phyloP scores from a whole-genome alignment of 2,329 filamentous ascomycete species.

The Septoria petroselini region DNA sequence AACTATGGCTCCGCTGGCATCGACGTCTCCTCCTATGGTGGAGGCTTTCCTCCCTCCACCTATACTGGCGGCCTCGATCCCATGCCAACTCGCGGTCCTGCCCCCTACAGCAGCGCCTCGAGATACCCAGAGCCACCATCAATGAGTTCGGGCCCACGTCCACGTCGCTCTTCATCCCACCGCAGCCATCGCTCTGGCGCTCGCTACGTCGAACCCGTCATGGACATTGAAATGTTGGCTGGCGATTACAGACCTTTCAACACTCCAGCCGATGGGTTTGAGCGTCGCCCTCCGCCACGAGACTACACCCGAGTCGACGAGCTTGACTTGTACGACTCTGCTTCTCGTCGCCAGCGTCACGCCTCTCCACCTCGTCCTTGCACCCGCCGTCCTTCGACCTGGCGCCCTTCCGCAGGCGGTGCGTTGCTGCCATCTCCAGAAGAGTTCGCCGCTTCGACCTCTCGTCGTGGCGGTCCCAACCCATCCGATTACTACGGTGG shows the following conservation, averaged over 20 bases:
- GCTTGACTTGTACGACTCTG: conserved; percentile 2
- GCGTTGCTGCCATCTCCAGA: neutral
- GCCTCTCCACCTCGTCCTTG: neutral
- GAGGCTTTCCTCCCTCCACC: neutral
- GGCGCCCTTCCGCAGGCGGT: neutral
- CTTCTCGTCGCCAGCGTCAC: neutral
- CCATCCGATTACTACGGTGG: neutral
- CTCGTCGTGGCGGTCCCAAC: neutral
- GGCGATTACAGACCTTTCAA: conserved; percentile 5
- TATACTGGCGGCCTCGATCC: neutral
- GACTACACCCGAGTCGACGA: neutral
- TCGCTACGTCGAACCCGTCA: neutral
- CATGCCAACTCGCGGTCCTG: neutral
- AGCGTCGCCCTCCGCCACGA: conserved; percentile 2
- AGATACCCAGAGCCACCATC: neutral
- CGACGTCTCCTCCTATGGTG: conserved; percentile 5
- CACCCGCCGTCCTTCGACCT: too few relatives aligned
- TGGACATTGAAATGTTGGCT: neutral
- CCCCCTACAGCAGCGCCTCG: neutral
- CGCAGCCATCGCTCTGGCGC: neutral
- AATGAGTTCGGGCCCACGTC: neutral
- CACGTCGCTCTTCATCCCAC: conserved; percentile 2
- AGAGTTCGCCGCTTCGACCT: neutral
- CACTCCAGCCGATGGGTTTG: neutral
- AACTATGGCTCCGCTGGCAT: conserved; percentile 4